Evolutionary conservation across 1,139 yeast genomes (phyloP), one percentile per base, ranked within the genome.

Genomic region (Geotrichum citri-aurantii): DNA sequence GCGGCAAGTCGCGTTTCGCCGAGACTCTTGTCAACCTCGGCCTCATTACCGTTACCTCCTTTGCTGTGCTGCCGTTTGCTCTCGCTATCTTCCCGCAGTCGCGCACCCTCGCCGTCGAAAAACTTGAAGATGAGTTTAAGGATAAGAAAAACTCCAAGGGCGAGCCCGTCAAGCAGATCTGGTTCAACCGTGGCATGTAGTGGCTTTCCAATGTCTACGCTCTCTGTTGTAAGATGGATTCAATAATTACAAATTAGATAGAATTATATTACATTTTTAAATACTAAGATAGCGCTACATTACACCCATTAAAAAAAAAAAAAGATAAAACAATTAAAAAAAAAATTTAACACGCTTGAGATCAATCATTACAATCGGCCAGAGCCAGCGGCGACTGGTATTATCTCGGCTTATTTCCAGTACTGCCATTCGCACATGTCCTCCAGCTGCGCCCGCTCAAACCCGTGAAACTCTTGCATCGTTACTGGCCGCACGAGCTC

Each of bases 51-150:
- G 81, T 81, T 17, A 92, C 98, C 1, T 86, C 97, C 2, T 85
- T 93, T 66, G 84, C 83, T 33, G 98, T 86, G 0, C 79, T 93
- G 65, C 99, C 99, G 12, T 89, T 93, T 76, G 98, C 99, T 0
- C 78, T 93, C 69, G 99, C 92, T 1, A 88, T 91, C 2, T 93
- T 93, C 82, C 99, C 99, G 4, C 97, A 92, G 73, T 82, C 87
- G 69, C 84, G 89, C 68, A 76, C 75, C 33, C 78, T 92, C 62
- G 72, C 78, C 26, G 86, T 85, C 7, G 62, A 73, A 17, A 77
- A 78, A 55, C 78, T 93, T 63, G 98, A 92, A 71, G 74, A 77
- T 2, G 75, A 82, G 62, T 82, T 92, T 71, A 80, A 78, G 14
- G 79, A 77, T 47, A 76, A 86, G 69, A 84, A 80, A 68, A 86